phyloP scores from a whole-genome alignment of 305 asterid species.

The Solanum hybrid region DNA sequence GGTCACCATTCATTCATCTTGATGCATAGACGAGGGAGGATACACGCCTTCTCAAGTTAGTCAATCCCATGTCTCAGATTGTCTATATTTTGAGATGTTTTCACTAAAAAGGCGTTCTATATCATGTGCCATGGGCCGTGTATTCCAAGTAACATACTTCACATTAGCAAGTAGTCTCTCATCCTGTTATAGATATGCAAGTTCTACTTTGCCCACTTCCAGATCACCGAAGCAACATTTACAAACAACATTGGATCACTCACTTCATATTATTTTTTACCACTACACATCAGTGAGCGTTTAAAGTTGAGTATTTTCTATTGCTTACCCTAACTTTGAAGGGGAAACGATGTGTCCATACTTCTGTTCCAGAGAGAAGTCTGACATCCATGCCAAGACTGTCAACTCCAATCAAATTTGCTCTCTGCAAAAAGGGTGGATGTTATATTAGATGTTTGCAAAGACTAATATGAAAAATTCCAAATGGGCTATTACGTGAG shows the following conservation, averaged over 20 bases:
- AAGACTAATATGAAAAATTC: neutral
- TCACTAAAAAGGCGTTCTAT: neutral
- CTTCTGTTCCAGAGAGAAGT: slow-evolving; percentile 58
- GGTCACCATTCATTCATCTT: neutral
- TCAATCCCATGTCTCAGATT: neutral
- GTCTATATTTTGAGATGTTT: neutral
- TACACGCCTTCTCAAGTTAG: neutral
- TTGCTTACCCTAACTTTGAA: slow-evolving; percentile 59
- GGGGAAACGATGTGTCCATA: slow-evolving; percentile 63
- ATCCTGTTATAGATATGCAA: neutral
- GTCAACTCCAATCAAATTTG: slow-evolving; percentile 68
- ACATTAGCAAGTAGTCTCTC: neutral
- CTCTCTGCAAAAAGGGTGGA: slow-evolving; percentile 34
- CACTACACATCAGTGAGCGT: neutral
- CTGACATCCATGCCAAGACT: slow-evolving; percentile 80
- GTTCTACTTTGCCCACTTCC: neutral
- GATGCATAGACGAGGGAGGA: neutral
- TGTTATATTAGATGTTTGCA: neutral
- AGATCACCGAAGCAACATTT: neutral
- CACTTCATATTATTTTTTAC: neutral
- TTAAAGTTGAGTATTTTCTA: neutral
- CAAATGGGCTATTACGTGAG: neutral
- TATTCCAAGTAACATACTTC: neutral
- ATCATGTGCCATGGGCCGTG: neutral
- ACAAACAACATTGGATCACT: neutral